Conservation (phyloP, 257 asterid species). For the Solanum pimpinellifolium region DNA sequence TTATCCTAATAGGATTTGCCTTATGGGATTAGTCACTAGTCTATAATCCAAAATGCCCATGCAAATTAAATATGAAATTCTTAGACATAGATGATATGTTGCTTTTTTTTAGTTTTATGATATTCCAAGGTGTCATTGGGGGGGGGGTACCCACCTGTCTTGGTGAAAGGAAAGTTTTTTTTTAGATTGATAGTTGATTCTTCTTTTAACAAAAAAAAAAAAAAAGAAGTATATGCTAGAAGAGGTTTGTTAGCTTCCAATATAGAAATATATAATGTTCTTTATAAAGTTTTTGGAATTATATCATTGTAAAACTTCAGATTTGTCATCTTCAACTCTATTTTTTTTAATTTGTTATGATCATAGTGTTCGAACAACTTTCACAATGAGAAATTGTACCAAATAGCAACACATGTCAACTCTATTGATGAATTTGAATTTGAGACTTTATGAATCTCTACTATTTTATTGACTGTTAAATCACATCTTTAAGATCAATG, state of each 20-base stretch:
- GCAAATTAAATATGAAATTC: not conserved
- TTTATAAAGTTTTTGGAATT: not conserved
- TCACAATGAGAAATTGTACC: rapidly evolving
- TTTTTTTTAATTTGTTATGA: no score
- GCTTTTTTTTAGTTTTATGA: no score
- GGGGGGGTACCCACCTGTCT: not conserved
- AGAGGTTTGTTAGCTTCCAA: not conserved
- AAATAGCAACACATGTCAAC: no score
- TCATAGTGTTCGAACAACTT: no score
- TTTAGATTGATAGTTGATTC: not conserved
- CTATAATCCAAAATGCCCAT: not conserved
- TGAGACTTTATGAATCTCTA: no score
- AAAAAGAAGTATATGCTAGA: not conserved
- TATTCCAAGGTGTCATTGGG: not conserved
- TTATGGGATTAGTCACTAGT: not conserved
- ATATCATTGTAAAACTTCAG: not conserved
- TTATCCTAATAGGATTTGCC: not conserved
- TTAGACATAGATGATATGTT: not conserved
- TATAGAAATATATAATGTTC: not conserved
- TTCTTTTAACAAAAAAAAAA: not conserved
- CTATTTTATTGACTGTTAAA: no score
- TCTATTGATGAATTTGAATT: no score
- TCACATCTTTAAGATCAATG: no score
- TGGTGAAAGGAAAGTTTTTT: not conserved
- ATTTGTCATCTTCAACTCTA: not conserved